phyloP scores from a whole-genome alignment of 2,329 filamentous ascomycete species.

The Cladosporium sp. region DNA sequence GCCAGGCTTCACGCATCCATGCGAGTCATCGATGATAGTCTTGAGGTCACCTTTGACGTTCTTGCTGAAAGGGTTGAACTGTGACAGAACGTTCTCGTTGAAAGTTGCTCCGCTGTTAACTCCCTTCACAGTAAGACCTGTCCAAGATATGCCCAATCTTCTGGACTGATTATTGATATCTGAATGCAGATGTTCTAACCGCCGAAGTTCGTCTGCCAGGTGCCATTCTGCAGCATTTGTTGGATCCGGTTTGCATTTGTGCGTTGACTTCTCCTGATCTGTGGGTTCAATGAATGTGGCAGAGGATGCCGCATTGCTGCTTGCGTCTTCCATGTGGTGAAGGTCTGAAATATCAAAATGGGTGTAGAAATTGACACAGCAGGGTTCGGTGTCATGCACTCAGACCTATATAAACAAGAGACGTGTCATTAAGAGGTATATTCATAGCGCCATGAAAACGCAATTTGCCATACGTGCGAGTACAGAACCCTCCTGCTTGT shows the following conservation, averaged over 20 bases:
- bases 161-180: neutral
- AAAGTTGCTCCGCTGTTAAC: constrained; percentile 58
- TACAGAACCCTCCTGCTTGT: neutral
- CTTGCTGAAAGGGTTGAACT: constrained; percentile 47
- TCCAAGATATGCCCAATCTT: constrained; percentile 10
- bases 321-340: neutral
- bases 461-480: constrained; percentile 1
- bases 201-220: neutral
- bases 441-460: neutral
- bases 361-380: neutral
- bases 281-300: neutral
- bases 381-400: neutral
- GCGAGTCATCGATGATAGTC: constrained; percentile 57
- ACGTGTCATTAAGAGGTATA: neutral
- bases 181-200: neutral
- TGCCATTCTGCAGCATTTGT: neutral
- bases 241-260: neutral
- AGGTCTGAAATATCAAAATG: neutral
- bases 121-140: constrained; percentile 45
- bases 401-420: neutral
- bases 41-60: constrained; percentile 51
- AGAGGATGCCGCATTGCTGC: neutral
- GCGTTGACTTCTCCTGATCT: neutral
- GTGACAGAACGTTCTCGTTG: constrained; percentile 55
- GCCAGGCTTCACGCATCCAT: constrained; percentile 66